phyloP scores from a whole-genome alignment of 2,329 filamentous ascomycete species.

The Colletotrichum gigasporum region DNA sequence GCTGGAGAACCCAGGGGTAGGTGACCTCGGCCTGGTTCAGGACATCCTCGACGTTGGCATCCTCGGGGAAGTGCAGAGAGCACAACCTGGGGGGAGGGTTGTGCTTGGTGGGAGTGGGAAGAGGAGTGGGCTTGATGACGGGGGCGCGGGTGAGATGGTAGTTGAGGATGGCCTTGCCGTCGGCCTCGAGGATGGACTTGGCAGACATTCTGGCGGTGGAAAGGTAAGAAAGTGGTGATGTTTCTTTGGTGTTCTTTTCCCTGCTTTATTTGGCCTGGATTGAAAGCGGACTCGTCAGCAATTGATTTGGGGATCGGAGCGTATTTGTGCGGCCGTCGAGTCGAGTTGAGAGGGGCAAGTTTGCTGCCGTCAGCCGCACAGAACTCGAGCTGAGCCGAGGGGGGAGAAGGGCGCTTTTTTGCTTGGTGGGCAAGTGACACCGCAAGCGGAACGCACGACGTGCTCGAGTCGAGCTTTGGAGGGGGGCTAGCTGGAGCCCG shows the following conservation, averaged over 20 bases:
- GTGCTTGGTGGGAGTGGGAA: conserved; percentile 84
- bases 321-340: background rate
- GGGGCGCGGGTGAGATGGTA: conserved; percentile 98
- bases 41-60: conserved; percentile 81
- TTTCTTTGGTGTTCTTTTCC: conserved; percentile 26
- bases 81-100: conserved; percentile 92
- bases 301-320: background rate
- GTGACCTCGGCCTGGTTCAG: conserved; percentile 95
- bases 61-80: conserved; percentile 91
- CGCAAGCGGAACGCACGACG: conserved; percentile 18
- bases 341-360: background rate
- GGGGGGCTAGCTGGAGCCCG: background rate
- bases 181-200: conserved; percentile 98
- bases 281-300: conserved; percentile 11
- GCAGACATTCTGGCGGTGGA: conserved; percentile 56
- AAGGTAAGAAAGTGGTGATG: conserved; percentile 13
- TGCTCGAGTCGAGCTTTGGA: conserved; percentile 10
- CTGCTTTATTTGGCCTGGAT: conserved; percentile 21
- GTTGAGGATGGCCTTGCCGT: conserved; percentile 99
- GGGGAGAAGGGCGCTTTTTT: background rate
- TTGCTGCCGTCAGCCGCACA: conserved; percentile 1
- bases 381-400: conserved; percentile 8
- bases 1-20: conserved; percentile 92
- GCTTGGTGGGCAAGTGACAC: conserved; percentile 16
- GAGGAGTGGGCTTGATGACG: conserved; percentile 97